phyloP scores from a whole-genome alignment of 2,329 filamentous ascomycete genomes.

The Fusarium sp. region DNA sequence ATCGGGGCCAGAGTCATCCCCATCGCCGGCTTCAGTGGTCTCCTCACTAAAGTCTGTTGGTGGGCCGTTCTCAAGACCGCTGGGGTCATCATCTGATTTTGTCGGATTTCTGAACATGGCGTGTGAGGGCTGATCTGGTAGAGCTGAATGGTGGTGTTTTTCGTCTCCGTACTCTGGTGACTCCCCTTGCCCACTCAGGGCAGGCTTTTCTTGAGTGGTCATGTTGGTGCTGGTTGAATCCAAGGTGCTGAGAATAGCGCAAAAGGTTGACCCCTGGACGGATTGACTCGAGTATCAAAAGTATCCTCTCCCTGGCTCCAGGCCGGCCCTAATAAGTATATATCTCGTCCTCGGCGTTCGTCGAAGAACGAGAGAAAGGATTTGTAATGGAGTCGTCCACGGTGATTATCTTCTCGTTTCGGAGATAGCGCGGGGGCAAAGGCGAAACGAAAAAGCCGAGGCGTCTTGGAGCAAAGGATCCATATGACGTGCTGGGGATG shows the following conservation, averaged over 20 bases:
- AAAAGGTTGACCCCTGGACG: neutral
- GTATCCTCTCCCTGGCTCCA: neutral
- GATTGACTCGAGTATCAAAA: neutral
- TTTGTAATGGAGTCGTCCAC: neutral
- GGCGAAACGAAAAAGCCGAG: neutral
- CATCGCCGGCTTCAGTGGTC: slow-evolving; percentile 12
- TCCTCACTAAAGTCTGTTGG: slow-evolving; percentile 19
- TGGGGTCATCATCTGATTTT: neutral
- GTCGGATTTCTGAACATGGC: neutral
- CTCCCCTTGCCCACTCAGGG: neutral
- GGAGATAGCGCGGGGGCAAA: neutral
- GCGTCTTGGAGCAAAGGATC: neutral
- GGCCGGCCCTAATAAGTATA: neutral
- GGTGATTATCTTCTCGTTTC: slow-evolving; percentile 1
- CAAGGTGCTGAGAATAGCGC: neutral
- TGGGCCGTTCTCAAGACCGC: neutral
- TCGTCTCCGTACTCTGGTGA: neutral
- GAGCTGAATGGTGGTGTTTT: neutral
- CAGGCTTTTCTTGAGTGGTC: neutral
- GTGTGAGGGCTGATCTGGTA: neutral
- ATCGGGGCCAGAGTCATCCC: neutral
- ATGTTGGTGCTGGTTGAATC: neutral
- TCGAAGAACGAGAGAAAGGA: neutral
- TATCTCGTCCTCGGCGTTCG: neutral
- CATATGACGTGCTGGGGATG: neutral